phyloP scores from a whole-genome alignment of 495 filamentous ascomycete genomes.

The Pseudevernia furfuracea region DNA sequence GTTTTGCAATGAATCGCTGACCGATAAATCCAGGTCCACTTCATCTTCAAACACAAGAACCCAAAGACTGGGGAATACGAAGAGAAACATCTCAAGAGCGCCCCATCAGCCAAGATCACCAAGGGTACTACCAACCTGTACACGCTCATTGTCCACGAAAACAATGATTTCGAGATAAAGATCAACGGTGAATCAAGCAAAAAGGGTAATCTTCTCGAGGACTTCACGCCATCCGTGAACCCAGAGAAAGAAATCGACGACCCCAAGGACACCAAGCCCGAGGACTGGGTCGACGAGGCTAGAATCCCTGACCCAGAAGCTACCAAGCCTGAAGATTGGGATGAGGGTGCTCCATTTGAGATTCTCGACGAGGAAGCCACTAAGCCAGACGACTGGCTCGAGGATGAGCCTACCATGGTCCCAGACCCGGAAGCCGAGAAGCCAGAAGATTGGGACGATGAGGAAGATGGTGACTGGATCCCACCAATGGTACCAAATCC shows the following conservation, averaged over 20 bases:
- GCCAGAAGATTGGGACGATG: conserved; percentile 99
- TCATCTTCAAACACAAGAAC: conserved; percentile 99
- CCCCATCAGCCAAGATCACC: conserved; percentile 76
- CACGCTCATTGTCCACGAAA: conserved; percentile 88
- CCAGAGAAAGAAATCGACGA: conserved; percentile 95
- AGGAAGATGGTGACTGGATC: conserved; percentile 99
- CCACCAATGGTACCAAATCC: conserved; percentile 90
- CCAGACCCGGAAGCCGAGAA: conserved; percentile 96
- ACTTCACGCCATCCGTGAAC: conserved; percentile 91
- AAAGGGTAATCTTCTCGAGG: conserved; percentile 85
- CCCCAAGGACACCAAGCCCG: conserved; percentile 88
- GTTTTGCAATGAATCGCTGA: background rate
- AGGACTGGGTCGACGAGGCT: conserved; percentile 89
- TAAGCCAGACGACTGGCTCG: conserved; percentile 93
- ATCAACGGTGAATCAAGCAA: conserved; percentile 80
- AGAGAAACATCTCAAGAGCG: conserved; percentile 93
- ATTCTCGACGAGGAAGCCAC: conserved; percentile 88
- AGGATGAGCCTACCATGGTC: conserved; percentile 75
- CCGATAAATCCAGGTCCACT: conserved; percentile 64
- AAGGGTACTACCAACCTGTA: conserved; percentile 83
- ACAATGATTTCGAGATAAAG: conserved; percentile 89
- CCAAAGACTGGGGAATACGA: conserved; percentile 99
- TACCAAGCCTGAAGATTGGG: conserved; percentile 96
- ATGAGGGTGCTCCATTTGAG: conserved; percentile 96
- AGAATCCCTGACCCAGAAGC: conserved; percentile 88